Evolutionary conservation across 257 asterid species (phyloP), one percentile per base, ranked within the genome.

Genomic region (Galeopsis tetrahit): DNA sequence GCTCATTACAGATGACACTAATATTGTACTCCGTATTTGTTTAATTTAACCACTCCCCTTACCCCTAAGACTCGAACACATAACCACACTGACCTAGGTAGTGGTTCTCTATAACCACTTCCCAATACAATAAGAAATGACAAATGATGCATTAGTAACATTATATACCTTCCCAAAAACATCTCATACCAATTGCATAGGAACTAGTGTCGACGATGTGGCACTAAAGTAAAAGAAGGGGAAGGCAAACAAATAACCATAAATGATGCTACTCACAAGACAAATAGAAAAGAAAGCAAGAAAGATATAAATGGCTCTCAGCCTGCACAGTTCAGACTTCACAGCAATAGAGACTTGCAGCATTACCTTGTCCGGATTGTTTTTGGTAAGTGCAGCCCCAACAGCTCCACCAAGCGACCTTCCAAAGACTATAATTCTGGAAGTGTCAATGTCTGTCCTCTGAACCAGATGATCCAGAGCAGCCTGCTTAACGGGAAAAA

Each of bases 341-440:
- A 21, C 35, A 68, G 48, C 49, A 32, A 56, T 49, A 64, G 53
- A 34, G 35, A 68, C 63, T 10, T 42, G 56, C 55, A 39, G 39
- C 63, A 67, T 59, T 79, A 95, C 99, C 95, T 92, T 95, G 78
- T 92, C 97, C 39, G 99, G 94, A 60, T 92, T 95, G 79, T 88
- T 90, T 83, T 70, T 87, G 53, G 96, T 71, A 58, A 95, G 90
- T 59, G 84, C 91, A 60, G 99, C 76, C 63, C 98, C 99, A 77
- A 95, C 99, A 73, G 99, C 99, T 74, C 98, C 99, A 60, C 99
- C 99, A 71, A 95, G 97, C 4, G 99, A 95, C 83, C 99, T 95
- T 58, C 99, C 99, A 80, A 95, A 95, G 68, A 95, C 96, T 31
- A 92, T 77, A 79, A 95, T 87, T 83, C 97, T 86, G 59, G 93